phyloP scores from a whole-genome alignment of 768 basidiomycete genomes.

The Lactarius trivialis region DNA sequence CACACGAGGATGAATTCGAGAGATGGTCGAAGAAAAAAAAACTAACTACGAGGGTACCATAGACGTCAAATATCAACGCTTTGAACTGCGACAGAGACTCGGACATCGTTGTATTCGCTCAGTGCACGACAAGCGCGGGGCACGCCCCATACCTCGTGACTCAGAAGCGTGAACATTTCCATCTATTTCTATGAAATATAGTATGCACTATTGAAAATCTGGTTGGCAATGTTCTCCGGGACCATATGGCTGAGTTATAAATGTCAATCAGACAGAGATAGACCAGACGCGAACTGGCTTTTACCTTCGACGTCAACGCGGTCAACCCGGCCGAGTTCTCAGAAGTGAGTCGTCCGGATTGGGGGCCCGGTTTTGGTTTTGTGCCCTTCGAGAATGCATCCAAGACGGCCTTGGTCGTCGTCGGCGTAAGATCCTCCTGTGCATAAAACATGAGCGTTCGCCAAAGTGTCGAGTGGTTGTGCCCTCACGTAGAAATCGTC shows the following conservation, averaged over 20 bases:
- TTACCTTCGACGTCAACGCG: constrained; percentile 67
- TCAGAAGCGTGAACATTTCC: background rate
- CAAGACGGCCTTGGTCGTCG: constrained; percentile 71
- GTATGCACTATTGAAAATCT: constrained; percentile 60
- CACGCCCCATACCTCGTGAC: background rate
- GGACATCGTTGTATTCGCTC: constrained; percentile 13
- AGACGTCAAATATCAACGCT: constrained; percentile 67
- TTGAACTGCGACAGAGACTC: constrained; percentile 29
- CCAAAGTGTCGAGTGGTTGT: constrained; percentile 15
- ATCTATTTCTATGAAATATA: background rate
- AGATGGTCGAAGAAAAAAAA: background rate
- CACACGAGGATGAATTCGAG: constrained; percentile 2
- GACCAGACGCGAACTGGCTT: constrained; percentile 17
- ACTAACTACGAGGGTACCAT: constrained; percentile 59
- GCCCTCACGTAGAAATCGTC: constrained; percentile 89
- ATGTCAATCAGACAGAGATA: constrained; percentile 15
- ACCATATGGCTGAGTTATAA: constrained; percentile 67
- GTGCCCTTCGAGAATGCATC: constrained; percentile 74
- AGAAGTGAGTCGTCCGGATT: constrained; percentile 76
- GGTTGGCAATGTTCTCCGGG: constrained; percentile 84
- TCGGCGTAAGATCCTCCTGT: constrained; percentile 79
- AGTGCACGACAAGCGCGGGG: too few relatives aligned
- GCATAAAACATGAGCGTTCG: constrained; percentile 17
- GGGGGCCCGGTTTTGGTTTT: constrained; percentile 92
- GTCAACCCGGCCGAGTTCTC: constrained; percentile 94